Percentiles rank a stretch among this genome's conserved stretches.
phyloP scores from a whole-genome alignment of 1,284 basidiomycete species.

The Tilletia horrida region DNA sequence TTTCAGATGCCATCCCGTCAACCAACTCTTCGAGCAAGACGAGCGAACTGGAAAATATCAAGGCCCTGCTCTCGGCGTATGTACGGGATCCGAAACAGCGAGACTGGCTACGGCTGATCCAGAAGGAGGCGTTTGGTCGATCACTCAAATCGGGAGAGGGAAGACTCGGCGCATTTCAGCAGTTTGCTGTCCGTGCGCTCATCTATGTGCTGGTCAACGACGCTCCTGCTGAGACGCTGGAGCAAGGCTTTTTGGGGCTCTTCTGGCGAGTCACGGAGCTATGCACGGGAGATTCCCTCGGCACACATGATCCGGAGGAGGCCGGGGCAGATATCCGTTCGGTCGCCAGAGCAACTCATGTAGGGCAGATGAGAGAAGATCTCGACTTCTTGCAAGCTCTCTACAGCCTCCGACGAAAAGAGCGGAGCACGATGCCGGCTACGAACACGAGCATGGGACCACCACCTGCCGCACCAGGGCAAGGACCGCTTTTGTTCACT shows the following conservation, averaged over 20 bases:
- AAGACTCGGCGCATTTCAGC: neutral
- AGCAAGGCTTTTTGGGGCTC: neutral
- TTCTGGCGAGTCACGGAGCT: constrained; percentile 7
- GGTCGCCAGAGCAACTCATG: neutral
- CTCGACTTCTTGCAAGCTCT: neutral
- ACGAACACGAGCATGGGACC: neutral
- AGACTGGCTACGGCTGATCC: neutral
- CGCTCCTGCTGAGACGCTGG: neutral
- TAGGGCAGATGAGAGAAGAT: neutral
- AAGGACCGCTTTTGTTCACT: neutral
- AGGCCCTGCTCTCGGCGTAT: neutral
- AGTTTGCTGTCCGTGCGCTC: neutral
- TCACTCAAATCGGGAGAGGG: neutral
- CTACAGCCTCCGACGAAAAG: neutral
- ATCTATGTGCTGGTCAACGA: neutral
- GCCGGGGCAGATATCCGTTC: neutral
- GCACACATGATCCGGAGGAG: neutral
- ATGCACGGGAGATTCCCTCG: too few relatives aligned
- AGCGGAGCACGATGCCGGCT: neutral
- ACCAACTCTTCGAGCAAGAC: neutral
- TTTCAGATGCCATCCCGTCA: neutral
- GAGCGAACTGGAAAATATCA: neutral
- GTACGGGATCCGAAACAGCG: neutral
- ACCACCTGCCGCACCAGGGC: neutral
- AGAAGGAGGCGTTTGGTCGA: neutral